A percentile compares a stretch with the other conserved stretches of the same genome.
Conservation (phyloP, 2,329 filamentous ascomycete species). For the Pyrenochaeta sp. region DNA sequence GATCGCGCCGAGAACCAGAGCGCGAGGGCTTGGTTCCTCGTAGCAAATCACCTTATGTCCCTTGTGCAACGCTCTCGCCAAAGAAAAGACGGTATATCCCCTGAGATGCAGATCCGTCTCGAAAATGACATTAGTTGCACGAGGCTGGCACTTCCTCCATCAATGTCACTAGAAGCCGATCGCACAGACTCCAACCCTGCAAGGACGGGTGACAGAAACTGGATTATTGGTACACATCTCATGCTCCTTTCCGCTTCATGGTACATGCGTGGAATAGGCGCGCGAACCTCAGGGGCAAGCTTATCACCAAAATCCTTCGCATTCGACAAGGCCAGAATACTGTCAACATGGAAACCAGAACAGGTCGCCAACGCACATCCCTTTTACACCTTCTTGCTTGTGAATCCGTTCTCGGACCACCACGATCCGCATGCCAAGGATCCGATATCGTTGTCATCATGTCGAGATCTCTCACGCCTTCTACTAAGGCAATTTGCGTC, state of each 20-base stretch:
- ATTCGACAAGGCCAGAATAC: constrained; percentile 1
- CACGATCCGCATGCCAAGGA: background rate
- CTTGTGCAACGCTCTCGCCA: background rate
- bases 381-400: constrained; percentile 1
- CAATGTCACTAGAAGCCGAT: background rate
- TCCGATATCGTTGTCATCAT: background rate
- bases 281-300: background rate
- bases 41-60: background rate
- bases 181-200: background rate
- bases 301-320: background rate
- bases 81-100: background rate
- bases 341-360: constrained; percentile 1
- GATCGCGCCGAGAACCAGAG: background rate
- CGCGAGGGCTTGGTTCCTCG: constrained; percentile 2
- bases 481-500: background rate
- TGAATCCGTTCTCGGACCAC: constrained; percentile 1
- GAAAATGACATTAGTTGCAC: constrained; percentile 4
- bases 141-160: constrained; percentile 1
- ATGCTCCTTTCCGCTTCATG: constrained; percentile 2
- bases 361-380: background rate
- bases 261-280: constrained; percentile 1
- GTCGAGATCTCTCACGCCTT: constrained; percentile 1
- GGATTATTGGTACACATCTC: constrained; percentile 1
- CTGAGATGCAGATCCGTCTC: constrained; percentile 1
- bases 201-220: background rate